Percentiles rank a stretch among this genome's conserved stretches.
Conservation (phyloP, 1,139 yeast genomes). For the Hanseniaspora gamundiae region DNA sequence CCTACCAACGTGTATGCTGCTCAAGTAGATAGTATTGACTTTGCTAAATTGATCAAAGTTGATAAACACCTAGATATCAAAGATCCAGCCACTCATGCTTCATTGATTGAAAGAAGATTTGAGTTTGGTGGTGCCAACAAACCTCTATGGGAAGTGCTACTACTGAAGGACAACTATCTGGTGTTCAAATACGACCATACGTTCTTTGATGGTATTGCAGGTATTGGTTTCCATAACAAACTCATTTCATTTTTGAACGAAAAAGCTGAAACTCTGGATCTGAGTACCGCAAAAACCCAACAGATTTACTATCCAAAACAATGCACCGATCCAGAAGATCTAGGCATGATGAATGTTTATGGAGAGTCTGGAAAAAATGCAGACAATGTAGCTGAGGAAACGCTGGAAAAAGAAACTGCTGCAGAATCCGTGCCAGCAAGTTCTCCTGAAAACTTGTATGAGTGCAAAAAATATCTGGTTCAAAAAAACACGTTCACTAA, state of each 20-base stretch:
- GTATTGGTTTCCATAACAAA: conserved; percentile 1
- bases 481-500: background rate
- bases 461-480: background rate
- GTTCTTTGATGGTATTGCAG: conserved; percentile 7
- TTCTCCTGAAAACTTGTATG: background rate
- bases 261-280: background rate
- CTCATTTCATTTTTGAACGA: background rate
- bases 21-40: background rate
- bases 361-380: background rate
- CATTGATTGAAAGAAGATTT: too few relatives aligned
- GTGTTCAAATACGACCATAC: conserved; percentile 6
- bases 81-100: too few relatives aligned
- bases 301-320: background rate
- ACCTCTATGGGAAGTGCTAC: conserved; percentile 5
- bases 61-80: background rate
- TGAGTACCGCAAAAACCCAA: background rate
- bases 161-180: conserved; percentile 4
- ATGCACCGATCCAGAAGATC: background rate
- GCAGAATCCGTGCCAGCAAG: background rate
- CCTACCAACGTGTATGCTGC: background rate
- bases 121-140: conserved; percentile 1
- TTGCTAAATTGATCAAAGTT: conserved; percentile 2
- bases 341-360: background rate
- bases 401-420: background rate
- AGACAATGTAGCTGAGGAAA: background rate